Conservation (phyloP, 768 basidiomycete genomes). For the Asterophora lycoperdoides region DNA sequence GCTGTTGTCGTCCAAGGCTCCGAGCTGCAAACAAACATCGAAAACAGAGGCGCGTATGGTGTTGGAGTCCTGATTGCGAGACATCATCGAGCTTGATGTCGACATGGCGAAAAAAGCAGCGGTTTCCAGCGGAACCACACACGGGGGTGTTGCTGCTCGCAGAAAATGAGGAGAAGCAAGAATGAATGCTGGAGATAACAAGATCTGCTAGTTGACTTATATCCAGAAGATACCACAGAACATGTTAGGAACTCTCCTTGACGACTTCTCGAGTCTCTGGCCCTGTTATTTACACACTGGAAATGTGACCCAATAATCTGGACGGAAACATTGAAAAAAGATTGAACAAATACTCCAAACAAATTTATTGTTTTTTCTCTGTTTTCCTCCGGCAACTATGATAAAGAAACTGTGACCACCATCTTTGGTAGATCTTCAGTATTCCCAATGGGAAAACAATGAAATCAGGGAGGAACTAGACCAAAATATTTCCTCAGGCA, state of each 20-base stretch:
- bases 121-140: background rate
- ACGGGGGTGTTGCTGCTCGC: background rate
- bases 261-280: background rate
- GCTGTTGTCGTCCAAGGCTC: conserved; percentile 29
- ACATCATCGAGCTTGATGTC: background rate
- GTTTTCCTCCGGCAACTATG: too few species aligned
- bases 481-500: too few species aligned
- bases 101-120: background rate
- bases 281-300: too few species aligned
- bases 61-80: conserved; percentile 17
- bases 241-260: conserved; percentile 8
- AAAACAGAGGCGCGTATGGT: conserved; percentile 28
- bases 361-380: too few species aligned
- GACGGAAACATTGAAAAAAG: too few species aligned
- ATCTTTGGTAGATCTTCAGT: too few species aligned
- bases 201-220: background rate
- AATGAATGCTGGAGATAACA: background rate
- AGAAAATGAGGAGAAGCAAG: background rate
- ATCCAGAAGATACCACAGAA: background rate
- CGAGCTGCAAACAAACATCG: conserved; percentile 30
- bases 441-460: too few species aligned
- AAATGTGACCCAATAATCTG: too few species aligned
- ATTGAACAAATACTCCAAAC: too few species aligned
- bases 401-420: too few species aligned
- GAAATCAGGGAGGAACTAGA: too few species aligned